Base-by-base conservation (phyloP, 192 early-diverging fungal genomes). In the Coemansia sp. region DNA sequence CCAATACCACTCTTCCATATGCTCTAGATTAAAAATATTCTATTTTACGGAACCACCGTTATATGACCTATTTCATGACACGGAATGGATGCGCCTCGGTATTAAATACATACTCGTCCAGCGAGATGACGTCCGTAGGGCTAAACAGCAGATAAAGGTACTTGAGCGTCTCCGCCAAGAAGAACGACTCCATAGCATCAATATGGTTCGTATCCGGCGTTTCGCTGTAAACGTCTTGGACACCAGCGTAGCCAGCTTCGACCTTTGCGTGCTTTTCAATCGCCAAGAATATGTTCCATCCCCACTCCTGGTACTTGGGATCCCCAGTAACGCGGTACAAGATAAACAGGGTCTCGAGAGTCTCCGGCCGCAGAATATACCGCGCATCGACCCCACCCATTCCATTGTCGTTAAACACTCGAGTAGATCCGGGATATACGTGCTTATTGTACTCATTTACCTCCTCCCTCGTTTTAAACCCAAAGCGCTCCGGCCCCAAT, bases 141-240 rank as follows among this genome's bases (percentile, higher is more conserved):
- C 86, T 86, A 73, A 94, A 97, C 55, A 97, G 84, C 70, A 98
- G 67, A 74, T 94, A 98, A 27, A 95, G 84, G 74, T 98, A 98
- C 80, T 98, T 98, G 66, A 98, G 87, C 0, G 95, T 96, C 74
- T 98, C 97, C 0, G 95, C 95, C 64, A 96, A 75, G 71, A 98
- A 95, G 79, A 95, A 98, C 41, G 90, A 90, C 58, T 87, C 86
- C 83, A 86, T 87, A n/a, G 64, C 60, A n/a, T 84, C 85, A 0
- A 50, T 27, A 11, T 27, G 48, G 39, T 72, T 71, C 1, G 12
- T n/a, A 0, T 7, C 11, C 0, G 39, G 5, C 4, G 19, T 21
- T 0, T 58, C 65, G 5, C 67, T 44, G 6, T 55, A 11, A 1
- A 85, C 78, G 31, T 81, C 55, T 2, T 7, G 12, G 65, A 88